phyloP scores from a whole-genome alignment of 768 basidiomycete species.

The Mycena indigotica region DNA sequence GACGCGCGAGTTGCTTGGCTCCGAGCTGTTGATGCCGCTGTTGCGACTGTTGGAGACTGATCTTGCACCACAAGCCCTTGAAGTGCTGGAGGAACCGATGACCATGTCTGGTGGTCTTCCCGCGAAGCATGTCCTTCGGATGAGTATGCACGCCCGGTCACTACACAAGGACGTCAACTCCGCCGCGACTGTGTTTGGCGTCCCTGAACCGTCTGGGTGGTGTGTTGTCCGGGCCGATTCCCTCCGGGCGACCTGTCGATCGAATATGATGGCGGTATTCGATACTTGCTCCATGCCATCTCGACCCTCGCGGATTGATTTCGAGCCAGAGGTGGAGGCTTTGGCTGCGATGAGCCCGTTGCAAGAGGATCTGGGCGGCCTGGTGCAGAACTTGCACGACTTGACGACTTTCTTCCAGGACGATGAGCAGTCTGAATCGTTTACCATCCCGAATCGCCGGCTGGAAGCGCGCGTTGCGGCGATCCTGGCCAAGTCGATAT shows the following conservation, averaged over 20 bases:
- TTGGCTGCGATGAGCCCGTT: constrained; percentile 44
- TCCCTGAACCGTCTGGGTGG: constrained; percentile 86
- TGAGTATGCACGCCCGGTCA: constrained; percentile 77
- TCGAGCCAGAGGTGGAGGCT: constrained; percentile 63
- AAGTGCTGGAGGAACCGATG: constrained; percentile 92
- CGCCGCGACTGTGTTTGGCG: constrained; percentile 75
- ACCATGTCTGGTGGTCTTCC: constrained; percentile 74
- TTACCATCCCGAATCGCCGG: constrained; percentile 55
- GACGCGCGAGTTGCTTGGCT: constrained; percentile 72
- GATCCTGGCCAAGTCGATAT: constrained; percentile 80
- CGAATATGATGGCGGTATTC: constrained; percentile 83
- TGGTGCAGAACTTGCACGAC: constrained; percentile 78
- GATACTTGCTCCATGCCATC: constrained; percentile 76
- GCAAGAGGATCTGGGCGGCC: constrained; percentile 73
- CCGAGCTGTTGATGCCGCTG: constrained; percentile 89
- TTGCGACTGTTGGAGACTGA: constrained; percentile 87
- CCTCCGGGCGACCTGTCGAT: constrained; percentile 62
- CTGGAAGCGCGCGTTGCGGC: constrained; percentile 80
- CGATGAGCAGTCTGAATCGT: constrained; percentile 31
- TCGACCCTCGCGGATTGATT: constrained; percentile 71
- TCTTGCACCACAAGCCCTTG: constrained; percentile 80
- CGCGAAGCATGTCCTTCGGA: constrained; percentile 84
- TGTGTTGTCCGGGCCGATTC: constrained; percentile 71
- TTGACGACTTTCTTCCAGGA: constrained; percentile 74
- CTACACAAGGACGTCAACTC: constrained; percentile 50